Conservation (phyloP, 2,329 filamentous ascomycete genomes). For the Cladorrhinum sp. region DNA sequence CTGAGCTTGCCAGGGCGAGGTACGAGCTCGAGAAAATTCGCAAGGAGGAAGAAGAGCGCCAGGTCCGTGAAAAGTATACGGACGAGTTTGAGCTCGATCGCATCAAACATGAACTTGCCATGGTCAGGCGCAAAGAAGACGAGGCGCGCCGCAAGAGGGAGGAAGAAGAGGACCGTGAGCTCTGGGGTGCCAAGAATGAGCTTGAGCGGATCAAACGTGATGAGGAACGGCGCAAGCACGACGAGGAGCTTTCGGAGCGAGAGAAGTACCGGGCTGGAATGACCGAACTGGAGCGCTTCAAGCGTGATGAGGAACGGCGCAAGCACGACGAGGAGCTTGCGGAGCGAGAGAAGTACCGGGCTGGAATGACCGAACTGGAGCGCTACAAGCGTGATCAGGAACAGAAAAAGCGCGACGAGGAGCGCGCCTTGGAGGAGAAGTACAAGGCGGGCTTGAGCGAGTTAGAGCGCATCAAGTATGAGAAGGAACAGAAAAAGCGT, state of each 20-base stretch:
- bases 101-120: slow-evolving; percentile 15
- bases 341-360: slow-evolving; percentile 46
- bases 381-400: slow-evolving; percentile 44
- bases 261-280: slow-evolving; percentile 47
- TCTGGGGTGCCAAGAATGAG: slow-evolving; percentile 44
- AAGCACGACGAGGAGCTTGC: slow-evolving; percentile 30
- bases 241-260: slow-evolving; percentile 35
- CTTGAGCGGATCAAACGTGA: slow-evolving; percentile 43
- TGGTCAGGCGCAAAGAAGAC: slow-evolving; percentile 16
- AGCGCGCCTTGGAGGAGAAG: slow-evolving; percentile 43
- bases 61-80: slow-evolving; percentile 18
- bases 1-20: slow-evolving; percentile 9
- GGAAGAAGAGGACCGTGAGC: slow-evolving; percentile 28
- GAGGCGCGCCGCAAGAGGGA: slow-evolving; percentile 19
- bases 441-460: slow-evolving; percentile 45
- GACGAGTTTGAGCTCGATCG: slow-evolving; percentile 19
- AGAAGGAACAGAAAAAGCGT: slow-evolving; percentile 24
- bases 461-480: slow-evolving; percentile 45
- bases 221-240: slow-evolving; percentile 32
- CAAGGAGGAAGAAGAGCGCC: slow-evolving; percentile 18
- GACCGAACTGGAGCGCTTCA: slow-evolving; percentile 47
- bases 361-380: slow-evolving; percentile 46
- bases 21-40: slow-evolving; percentile 18
- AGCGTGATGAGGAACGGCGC: slow-evolving; percentile 40
- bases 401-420: slow-evolving; percentile 32